These are phyloP conservation scores for Castanospermum australe DNA, from an alignment of 306 rosid genomes.

Conservation along the genomic window DNA sequence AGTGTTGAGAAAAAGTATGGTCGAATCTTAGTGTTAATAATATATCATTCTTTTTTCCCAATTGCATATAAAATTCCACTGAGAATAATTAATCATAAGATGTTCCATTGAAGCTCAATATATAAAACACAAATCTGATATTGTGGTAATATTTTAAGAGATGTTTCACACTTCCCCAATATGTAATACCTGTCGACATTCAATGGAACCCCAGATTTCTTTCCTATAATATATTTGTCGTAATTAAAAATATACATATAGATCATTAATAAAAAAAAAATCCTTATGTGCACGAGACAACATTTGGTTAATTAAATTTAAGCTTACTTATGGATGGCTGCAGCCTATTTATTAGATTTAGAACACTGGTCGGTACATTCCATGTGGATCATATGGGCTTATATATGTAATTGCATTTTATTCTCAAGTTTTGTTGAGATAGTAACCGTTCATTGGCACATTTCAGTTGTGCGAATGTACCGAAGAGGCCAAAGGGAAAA, in stretches of 20 bases:
- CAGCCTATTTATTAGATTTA: neutral
- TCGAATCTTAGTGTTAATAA: neutral
- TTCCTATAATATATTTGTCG: neutral
- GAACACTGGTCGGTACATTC: neutral
- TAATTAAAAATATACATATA: neutral
- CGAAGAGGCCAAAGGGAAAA: neutral
- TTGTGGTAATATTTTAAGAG: constrained; percentile 7
- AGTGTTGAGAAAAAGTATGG: neutral
- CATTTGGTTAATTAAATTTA: neutral
- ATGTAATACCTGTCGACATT: neutral
- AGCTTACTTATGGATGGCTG: neutral
- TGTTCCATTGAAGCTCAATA: constrained; percentile 10
- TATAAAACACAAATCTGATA: neutral
- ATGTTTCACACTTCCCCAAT: neutral
- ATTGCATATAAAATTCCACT: constrained; percentile 2
- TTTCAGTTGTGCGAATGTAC: neutral
- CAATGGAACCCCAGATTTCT: neutral
- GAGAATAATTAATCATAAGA: constrained; percentile 18
- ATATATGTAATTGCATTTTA: neutral
- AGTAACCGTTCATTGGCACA: neutral
- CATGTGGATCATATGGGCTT: neutral
- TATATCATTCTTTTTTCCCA: neutral
- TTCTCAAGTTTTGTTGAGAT: constrained; percentile 16
- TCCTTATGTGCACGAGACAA: neutral
- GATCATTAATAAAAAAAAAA: neutral